phyloP scores from a whole-genome alignment of 495 filamentous ascomycete species.

The Pseudoneurospora amorphoporcata region DNA sequence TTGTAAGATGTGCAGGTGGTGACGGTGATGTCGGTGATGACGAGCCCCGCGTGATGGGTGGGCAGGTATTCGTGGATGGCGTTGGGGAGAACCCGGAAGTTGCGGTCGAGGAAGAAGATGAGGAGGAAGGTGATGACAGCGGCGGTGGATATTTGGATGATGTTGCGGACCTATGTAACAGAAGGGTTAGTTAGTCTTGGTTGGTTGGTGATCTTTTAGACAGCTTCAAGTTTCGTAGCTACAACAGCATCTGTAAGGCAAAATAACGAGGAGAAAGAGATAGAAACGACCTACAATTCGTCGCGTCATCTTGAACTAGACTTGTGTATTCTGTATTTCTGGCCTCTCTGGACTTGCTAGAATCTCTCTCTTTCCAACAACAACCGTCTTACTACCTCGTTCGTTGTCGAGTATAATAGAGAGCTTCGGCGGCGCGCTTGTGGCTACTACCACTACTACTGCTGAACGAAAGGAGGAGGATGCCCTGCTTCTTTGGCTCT shows the following conservation, averaged over 20 bases:
- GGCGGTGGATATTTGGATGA: conserved; percentile 65
- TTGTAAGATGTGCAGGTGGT: conserved; percentile 65
- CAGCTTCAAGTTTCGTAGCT: neutral
- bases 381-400: neutral
- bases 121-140: conserved; percentile 54
- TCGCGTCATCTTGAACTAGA: conserved; percentile 24
- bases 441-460: neutral
- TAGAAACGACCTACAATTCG: conserved; percentile 29
- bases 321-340: neutral
- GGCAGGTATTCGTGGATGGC: conserved; percentile 75
- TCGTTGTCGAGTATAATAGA: neutral
- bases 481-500: neutral
- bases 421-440: neutral
- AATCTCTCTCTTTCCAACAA: neutral
- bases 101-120: conserved; percentile 69
- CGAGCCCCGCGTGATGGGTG: conserved; percentile 64
- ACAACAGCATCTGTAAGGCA: neutral
- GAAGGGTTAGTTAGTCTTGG: neutral
- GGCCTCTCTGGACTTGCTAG: neutral
- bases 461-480: neutral
- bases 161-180: conserved; percentile 58
- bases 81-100: conserved; percentile 71
- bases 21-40: conserved; percentile 87
- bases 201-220: neutral
- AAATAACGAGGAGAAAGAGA: neutral